Evolutionary conservation across 805 yeast species (phyloP).

Genomic region (Nakazawaea anatomiae): DNA sequence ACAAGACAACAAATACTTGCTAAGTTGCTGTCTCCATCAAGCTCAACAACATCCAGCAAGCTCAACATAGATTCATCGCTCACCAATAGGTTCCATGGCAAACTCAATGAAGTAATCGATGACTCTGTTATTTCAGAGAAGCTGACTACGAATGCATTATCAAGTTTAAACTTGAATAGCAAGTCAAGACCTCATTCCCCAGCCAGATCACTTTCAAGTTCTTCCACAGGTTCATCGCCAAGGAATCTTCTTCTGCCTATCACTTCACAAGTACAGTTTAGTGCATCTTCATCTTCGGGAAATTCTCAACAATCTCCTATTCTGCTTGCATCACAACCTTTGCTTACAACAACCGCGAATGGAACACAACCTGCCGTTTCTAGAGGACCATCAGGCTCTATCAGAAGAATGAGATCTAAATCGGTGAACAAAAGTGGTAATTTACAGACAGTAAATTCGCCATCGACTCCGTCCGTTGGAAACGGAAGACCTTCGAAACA

Average conservation of each 20-base stretch:
- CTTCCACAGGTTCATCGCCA: conserved; percentile 8
- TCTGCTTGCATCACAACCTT: not conserved
- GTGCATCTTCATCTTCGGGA: not conserved
- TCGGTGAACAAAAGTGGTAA: conserved; percentile 5
- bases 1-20: conserved; percentile 4
- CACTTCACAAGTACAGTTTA: not conserved
- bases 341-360: not conserved
- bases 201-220: conserved; percentile 3
- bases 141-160: not conserved
- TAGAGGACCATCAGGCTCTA: conserved; percentile 7
- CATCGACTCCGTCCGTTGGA: conserved; percentile 13
- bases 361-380: conserved; percentile 9
- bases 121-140: not conserved
- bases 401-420: conserved; percentile 8
- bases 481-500: conserved; percentile 16
- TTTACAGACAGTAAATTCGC: conserved; percentile 6
- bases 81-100: not conserved
- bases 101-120: conserved; percentile 1
- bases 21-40: conserved; percentile 4
- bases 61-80: not conserved
- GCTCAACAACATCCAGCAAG: not conserved
- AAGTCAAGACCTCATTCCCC: conserved; percentile 9
- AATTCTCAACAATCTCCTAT: not conserved
- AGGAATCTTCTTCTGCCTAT: not conserved
- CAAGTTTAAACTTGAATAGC: conserved; percentile 3